Conservation (phyloP, 2,329 filamentous ascomycete genomes). For the Tolypocladium ophioglossoides region DNA sequence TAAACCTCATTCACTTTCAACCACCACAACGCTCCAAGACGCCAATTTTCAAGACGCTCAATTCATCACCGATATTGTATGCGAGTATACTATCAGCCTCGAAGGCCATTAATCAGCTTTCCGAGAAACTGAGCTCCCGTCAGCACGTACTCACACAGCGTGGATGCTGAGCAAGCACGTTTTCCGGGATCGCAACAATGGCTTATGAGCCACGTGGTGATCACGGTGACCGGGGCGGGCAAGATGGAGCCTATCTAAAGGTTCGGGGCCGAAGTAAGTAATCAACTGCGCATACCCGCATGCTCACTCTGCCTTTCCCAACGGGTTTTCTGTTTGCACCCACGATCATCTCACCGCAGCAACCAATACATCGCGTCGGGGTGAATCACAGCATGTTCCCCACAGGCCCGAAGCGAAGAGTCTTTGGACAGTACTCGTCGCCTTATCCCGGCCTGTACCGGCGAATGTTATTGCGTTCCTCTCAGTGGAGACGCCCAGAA, state of each 20-base stretch:
- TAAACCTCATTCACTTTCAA: background rate
- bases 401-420: background rate
- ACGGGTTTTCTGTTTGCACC: background rate
- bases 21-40: background rate
- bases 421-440: background rate
- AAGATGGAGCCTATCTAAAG: slow-evolving; percentile 35
- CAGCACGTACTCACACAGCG: background rate
- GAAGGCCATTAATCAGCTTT: background rate
- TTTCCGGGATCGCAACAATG: slow-evolving; percentile 24
- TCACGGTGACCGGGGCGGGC: slow-evolving; percentile 29
- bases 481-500: background rate
- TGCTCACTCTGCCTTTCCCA: background rate
- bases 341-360: background rate
- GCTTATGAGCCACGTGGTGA: slow-evolving; percentile 45
- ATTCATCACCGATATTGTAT: background rate
- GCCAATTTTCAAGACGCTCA: background rate
- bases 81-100: background rate
- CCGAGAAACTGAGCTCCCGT: background rate
- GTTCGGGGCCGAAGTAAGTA: slow-evolving; percentile 42
- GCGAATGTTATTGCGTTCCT: background rate
- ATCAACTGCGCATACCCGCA: background rate
- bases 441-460: background rate
- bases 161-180: slow-evolving; percentile 12
- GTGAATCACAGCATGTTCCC: background rate
- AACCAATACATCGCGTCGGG: background rate